Base-by-base conservation (phyloP, 2,329 filamentous ascomycete species). In the Trichoderma guizhouense region DNA sequence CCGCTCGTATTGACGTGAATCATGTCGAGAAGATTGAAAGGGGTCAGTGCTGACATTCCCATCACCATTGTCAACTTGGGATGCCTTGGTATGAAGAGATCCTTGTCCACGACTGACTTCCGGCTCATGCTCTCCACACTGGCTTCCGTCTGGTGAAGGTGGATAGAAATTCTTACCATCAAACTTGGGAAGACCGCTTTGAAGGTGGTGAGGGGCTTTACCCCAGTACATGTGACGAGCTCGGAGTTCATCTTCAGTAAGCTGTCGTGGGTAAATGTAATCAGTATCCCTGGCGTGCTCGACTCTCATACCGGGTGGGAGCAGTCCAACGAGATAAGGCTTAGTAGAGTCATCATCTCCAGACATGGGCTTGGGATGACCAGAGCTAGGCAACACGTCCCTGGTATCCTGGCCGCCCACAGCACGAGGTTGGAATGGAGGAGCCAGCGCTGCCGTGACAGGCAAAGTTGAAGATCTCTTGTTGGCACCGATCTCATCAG, bases 91-190 rank as follows among this genome's bases (percentile, higher is more conserved):
- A 14, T 51, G n/a, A 21, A 61, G 26, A 8, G 36, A 18, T 7
- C 47, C 28, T 21, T 53, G 30, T 28, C 24, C 61, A 34, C 21
- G 55, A 21, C 15, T 34, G 55, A 47, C 55, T 8, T 9, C 61
- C 36, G 24, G 34, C 36, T 71, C 72, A 8, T 74, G 36, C 21
- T 72, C 71, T 4, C 72, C 28, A 11, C 74, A 74, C 34, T 72
- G 73, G 39, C 79, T 76, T 76, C 86, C 87, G 73, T 79, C 77
- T 1, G 87, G 87, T 0, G 88, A 90, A 3, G 87, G 81, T 34
- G 86, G 87, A 73, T 90, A 91, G 75, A 91, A 91, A 77, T 90
- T 85, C 77, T 89, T 90, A 28, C 89, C 89, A 74, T 91, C 89
- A 75, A 89, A 91, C 78, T 89, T 90, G 39, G 89, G 89, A 53